A percentile compares a stretch with the other conserved stretches of the same genome.
Evolutionary conservation across 1,139 yeast genomes (phyloP).

Genomic region (Scheffersomyces segobiensis): DNA sequence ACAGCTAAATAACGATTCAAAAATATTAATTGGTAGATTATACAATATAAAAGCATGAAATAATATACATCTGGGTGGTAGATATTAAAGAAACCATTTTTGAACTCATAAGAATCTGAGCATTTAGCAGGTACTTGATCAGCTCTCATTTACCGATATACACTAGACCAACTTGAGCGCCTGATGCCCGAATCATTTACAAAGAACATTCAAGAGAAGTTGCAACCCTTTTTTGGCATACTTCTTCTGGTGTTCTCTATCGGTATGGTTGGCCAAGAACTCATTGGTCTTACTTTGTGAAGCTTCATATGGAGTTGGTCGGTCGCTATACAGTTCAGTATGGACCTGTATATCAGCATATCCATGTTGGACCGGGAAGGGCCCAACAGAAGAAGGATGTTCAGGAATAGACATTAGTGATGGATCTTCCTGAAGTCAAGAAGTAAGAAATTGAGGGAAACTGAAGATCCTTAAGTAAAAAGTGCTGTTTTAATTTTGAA

Average conservation of each 20-base stretch:
- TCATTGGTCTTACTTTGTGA: constrained; percentile 28
- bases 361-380: constrained; percentile 33
- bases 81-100: not conserved
- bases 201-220: not conserved
- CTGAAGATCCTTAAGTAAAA: not conserved
- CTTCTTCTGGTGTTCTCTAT: constrained; percentile 39
- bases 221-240: constrained; percentile 30
- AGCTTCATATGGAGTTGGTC: constrained; percentile 37
- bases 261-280: constrained; percentile 31
- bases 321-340: constrained; percentile 34
- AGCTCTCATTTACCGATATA: not conserved
- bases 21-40: not conserved
- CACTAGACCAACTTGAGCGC: not conserved
- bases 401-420: constrained; percentile 28
- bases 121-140: not conserved
- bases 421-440: not conserved
- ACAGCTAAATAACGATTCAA: not conserved
- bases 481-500: not conserved
- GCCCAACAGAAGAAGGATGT: constrained; percentile 29
- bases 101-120: not conserved
- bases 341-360: constrained; percentile 30
- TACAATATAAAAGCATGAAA: not conserved
- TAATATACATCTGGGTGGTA: not conserved
- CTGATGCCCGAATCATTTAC: not conserved
- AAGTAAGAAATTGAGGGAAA: not conserved